Evolutionary conservation across 1,284 basidiomycete genomes (phyloP).

Genomic region (Trichosporon sp.): DNA sequence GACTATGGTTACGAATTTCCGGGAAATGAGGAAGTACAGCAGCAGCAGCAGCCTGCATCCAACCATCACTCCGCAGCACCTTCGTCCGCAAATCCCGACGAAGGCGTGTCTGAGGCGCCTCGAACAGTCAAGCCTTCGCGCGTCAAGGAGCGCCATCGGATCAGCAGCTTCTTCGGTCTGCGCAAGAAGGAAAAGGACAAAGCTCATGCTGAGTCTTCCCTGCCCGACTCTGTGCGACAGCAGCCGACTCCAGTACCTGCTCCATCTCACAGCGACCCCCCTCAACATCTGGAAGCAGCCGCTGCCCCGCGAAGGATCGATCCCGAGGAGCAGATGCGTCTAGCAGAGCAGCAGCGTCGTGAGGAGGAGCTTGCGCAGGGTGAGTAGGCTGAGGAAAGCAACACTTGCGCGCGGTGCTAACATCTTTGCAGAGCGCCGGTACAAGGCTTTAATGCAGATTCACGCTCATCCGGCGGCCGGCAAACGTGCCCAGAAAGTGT

Average conservation of each 20-base stretch:
- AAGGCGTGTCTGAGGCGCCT: not conserved
- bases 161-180: conserved; percentile 14
- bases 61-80: not conserved
- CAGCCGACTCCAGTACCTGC: conserved; percentile 9
- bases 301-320: conserved; percentile 15
- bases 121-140: not conserved
- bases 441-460: conserved; percentile 36
- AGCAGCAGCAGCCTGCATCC: not conserved
- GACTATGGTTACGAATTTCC: conserved; percentile 10
- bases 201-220: not conserved
- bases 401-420: not conserved
- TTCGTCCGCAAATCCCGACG: not conserved
- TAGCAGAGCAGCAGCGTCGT: conserved; percentile 33
- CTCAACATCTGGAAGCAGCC: conserved; percentile 8
- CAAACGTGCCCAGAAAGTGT: conserved; percentile 30
- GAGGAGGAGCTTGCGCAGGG: conserved; percentile 41
- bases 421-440: conserved; percentile 33
- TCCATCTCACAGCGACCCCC: conserved; percentile 12
- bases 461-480: conserved; percentile 41
- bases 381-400: conserved; percentile 13
- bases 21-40: not conserved
- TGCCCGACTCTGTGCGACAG: not conserved
- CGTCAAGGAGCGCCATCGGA: conserved; percentile 6
- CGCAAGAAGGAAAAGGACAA: conserved; percentile 17
- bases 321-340: conserved; percentile 23